Conservation (phyloP, 805 yeast genomes). For the Candida berthetii region DNA sequence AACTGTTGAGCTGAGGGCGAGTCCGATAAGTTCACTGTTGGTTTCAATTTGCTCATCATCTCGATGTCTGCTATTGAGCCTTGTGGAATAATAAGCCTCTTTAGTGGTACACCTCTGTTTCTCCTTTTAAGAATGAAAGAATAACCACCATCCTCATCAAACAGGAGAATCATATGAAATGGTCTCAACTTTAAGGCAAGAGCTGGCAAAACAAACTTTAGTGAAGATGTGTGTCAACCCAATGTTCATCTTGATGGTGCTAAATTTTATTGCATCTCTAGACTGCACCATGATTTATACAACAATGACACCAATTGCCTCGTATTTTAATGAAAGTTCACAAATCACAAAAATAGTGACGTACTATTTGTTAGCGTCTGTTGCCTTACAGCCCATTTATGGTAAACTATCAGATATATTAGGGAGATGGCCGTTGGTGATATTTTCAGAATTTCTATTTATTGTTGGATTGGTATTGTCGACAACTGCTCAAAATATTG, state of each 20-base stretch:
- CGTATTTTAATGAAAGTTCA: slow-evolving; percentile 42
- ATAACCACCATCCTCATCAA: too few relatives aligned
- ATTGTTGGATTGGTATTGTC: slow-evolving; percentile 36
- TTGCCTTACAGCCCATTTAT: slow-evolving; percentile 64
- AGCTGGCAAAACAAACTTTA: too few relatives aligned
- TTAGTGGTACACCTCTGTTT: too few relatives aligned
- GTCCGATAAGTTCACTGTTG: too few relatives aligned
- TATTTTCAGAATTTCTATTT: slow-evolving; percentile 34
- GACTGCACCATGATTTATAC: slow-evolving; percentile 54
- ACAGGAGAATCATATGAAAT: too few relatives aligned
- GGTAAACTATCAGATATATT: slow-evolving; percentile 61
- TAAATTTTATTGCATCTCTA: slow-evolving; percentile 44
- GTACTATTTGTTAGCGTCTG: slow-evolving; percentile 54
- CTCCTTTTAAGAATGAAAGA: too few relatives aligned
- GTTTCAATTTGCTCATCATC: too few relatives aligned
- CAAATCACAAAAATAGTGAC: slow-evolving; percentile 61
- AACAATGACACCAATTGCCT: slow-evolving; percentile 45
- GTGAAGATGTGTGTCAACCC: not conserved
- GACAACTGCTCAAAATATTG: slow-evolving; percentile 30
- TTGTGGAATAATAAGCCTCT: too few relatives aligned
- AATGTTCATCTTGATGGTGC: slow-evolving; percentile 27
- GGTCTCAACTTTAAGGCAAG: too few relatives aligned
- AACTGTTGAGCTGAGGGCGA: too few relatives aligned
- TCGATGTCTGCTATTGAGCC: too few relatives aligned
- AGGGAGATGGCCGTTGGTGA: slow-evolving; percentile 39